A percentile compares a stretch with the other conserved stretches of the same genome.
phyloP scores from a whole-genome alignment of 169 alveolate genomes.

The Plasmodium knowlesi region DNA sequence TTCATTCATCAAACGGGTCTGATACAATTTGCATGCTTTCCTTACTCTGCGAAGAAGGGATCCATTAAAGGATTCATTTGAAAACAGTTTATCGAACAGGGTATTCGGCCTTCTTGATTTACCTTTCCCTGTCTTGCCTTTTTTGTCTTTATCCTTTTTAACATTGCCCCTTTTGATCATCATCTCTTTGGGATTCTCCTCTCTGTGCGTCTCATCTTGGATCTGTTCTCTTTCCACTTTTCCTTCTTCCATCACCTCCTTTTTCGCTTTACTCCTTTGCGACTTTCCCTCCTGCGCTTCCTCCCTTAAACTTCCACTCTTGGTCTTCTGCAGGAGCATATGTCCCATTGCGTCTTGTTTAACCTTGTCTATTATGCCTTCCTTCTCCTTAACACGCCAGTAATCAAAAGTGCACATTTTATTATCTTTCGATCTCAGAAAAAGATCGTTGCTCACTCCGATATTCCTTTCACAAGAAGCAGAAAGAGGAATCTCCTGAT shows the following conservation, averaged over 20 bases:
- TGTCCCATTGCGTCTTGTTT: background rate
- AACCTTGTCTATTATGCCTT: background rate
- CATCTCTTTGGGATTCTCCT: background rate
- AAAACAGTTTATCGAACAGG: background rate
- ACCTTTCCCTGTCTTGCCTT: background rate
- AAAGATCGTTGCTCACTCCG: background rate
- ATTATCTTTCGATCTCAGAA: background rate
- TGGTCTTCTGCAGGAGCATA: background rate
- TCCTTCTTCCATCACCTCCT: background rate
- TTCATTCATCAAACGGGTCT: conserved; percentile 2
- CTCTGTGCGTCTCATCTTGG: background rate
- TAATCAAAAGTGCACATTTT: background rate
- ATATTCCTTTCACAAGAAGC: background rate
- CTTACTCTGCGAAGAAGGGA: background rate
- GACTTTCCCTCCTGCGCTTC: too few species aligned
- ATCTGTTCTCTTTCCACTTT: background rate
- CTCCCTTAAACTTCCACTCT: background rate
- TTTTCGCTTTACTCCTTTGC: background rate
- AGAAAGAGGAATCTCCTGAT: background rate
- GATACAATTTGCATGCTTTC: conserved; percentile 4
- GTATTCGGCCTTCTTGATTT: background rate
- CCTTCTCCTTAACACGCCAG: background rate
- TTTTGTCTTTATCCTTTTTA: background rate
- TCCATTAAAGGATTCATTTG: background rate
- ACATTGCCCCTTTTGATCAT: background rate